A percentile compares a stretch with the other conserved stretches of the same genome.
These are phyloP conservation scores for Candida awuae DNA, from an alignment of 805 yeast species.

Conservation along the genomic window DNA sequence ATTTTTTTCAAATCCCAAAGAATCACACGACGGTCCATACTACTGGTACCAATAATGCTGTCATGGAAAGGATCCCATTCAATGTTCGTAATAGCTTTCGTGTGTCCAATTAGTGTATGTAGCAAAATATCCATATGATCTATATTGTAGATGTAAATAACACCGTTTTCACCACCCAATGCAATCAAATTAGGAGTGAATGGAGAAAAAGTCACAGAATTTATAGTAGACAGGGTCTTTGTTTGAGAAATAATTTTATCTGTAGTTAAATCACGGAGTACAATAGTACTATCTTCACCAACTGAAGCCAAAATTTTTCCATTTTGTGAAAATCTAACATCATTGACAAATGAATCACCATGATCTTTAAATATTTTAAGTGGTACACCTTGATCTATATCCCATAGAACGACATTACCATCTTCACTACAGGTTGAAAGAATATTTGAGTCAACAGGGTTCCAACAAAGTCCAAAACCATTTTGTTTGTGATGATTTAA, in stretches of 20 bases:
- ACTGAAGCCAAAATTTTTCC: constrained; percentile 57
- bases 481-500: constrained; percentile 52
- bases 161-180: constrained; percentile 62
- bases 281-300: constrained; percentile 57
- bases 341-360: constrained; percentile 56
- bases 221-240: constrained; percentile 37
- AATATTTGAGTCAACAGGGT: constrained; percentile 37
- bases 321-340: constrained; percentile 62
- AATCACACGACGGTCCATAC: constrained; percentile 68
- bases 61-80: constrained; percentile 76
- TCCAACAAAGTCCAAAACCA: constrained; percentile 75
- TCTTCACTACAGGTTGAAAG: constrained; percentile 64
- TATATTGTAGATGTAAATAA: constrained; percentile 56
- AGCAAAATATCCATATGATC: constrained; percentile 37
- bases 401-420: constrained; percentile 54
- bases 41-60: constrained; percentile 69
- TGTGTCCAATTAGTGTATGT: constrained; percentile 77
- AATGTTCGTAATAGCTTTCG: constrained; percentile 58
- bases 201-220: constrained; percentile 58
- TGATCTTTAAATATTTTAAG: constrained; percentile 32
- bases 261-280: constrained; percentile 46
- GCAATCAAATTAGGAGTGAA: constrained; percentile 55
- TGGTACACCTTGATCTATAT: constrained; percentile 27
- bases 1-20: constrained; percentile 74
- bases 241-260: constrained; percentile 15